Percentiles rank a stretch among this genome's conserved stretches.
These are phyloP conservation scores for Penicillium turbatum DNA, from an alignment of 495 filamentous ascomycete species.

Conservation along the genomic window DNA sequence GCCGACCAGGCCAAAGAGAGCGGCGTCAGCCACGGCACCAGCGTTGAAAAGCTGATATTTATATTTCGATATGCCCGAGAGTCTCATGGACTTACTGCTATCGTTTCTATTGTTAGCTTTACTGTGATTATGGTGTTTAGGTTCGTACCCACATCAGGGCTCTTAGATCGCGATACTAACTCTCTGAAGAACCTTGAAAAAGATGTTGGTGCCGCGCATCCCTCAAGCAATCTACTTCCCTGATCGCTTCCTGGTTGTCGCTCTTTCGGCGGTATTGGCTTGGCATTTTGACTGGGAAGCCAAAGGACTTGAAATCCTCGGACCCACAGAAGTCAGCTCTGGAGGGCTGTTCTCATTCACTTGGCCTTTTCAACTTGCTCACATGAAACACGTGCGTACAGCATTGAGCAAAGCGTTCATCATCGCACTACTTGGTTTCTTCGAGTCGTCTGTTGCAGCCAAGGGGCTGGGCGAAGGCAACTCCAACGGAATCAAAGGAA, in stretches of 20 bases:
- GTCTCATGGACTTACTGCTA: slow-evolving; percentile 67
- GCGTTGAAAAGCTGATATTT: slow-evolving; percentile 78
- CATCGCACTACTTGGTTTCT: slow-evolving; percentile 93
- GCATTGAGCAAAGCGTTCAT: slow-evolving; percentile 89
- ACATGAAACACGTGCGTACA: slow-evolving; percentile 78
- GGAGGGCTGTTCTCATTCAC: slow-evolving; percentile 66
- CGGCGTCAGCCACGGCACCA: slow-evolving; percentile 73
- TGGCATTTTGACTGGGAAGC: slow-evolving; percentile 77
- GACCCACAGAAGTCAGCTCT: slow-evolving; percentile 63
- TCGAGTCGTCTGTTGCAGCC: slow-evolving; percentile 96
- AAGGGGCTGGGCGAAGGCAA: slow-evolving; percentile 72
- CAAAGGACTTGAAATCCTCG: slow-evolving; percentile 76
- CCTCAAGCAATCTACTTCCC: slow-evolving; percentile 84
- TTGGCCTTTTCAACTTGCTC: slow-evolving; percentile 72
- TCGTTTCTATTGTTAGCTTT: slow-evolving; percentile 76
- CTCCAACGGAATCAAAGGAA: slow-evolving; percentile 60
- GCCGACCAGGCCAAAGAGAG: slow-evolving; percentile 52
- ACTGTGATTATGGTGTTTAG: slow-evolving; percentile 81
- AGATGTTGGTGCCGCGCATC: slow-evolving; percentile 72
- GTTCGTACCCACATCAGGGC: slow-evolving; percentile 34
- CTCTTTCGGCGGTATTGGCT: slow-evolving; percentile 76
- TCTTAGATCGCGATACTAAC: slow-evolving; percentile 4
- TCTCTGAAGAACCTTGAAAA: slow-evolving; percentile 65
- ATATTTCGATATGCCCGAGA: slow-evolving; percentile 59
- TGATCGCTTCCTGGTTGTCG: slow-evolving; percentile 87